phyloP scores from a whole-genome alignment of 495 filamentous ascomycete species.

The Lophium mytilinum region DNA sequence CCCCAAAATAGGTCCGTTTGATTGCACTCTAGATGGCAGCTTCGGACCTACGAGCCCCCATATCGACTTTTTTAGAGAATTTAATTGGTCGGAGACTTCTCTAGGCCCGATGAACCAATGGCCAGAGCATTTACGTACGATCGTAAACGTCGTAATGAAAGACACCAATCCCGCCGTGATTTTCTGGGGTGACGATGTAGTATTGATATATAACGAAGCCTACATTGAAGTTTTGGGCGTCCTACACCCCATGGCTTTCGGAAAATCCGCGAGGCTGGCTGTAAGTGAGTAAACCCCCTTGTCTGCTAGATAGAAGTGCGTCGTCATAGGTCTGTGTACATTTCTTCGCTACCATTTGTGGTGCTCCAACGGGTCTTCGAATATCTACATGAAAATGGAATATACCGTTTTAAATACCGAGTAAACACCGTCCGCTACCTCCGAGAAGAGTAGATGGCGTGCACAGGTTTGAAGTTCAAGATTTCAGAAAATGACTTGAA shows the following conservation, averaged over 20 bases:
- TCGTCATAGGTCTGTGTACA: no score
- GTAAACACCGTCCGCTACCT: no score
- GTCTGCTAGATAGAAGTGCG: no score
- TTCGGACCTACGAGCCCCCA: not conserved
- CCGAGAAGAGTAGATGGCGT: no score
- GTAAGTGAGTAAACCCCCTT: not conserved
- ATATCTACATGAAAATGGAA: no score
- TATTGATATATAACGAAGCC: slow-evolving; percentile 22
- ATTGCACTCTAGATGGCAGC: not conserved
- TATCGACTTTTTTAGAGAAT: not conserved
- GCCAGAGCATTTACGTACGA: slow-evolving; percentile 13
- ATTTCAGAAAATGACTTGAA: no score
- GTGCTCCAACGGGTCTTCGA: no score
- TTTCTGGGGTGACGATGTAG: slow-evolving; percentile 21
- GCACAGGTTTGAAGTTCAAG: no score
- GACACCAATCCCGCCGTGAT: slow-evolving; percentile 11
- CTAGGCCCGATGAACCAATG: slow-evolving; percentile 18
- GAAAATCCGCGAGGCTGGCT: slow-evolving; percentile 19
- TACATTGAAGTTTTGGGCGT: slow-evolving; percentile 10
- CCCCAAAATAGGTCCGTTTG: not conserved
- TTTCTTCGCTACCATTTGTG: no score
- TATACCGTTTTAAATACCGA: no score
- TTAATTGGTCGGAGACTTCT: slow-evolving; percentile 19
- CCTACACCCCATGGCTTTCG: slow-evolving; percentile 4
- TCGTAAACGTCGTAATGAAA: slow-evolving; percentile 15